Percentiles rank a stretch among this genome's conserved stretches.
phyloP scores from a whole-genome alignment of 768 basidiomycete species.

The Termitomyces sp. region DNA sequence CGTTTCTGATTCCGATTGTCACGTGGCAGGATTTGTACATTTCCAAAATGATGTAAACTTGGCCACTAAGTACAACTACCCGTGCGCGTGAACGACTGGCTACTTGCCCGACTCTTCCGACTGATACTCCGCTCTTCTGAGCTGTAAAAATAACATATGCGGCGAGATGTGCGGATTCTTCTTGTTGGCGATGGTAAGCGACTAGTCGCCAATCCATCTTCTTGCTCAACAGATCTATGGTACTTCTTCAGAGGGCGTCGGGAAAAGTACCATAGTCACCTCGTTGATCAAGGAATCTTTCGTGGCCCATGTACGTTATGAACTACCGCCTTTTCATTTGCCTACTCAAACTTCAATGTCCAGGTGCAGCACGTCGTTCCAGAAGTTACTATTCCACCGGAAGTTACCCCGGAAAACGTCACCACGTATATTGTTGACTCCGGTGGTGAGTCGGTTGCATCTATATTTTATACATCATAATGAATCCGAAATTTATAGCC shows the following conservation, averaged over 20 bases:
- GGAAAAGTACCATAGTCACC: constrained; percentile 96
- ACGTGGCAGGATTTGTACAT: constrained; percentile 13
- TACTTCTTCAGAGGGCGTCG: constrained; percentile 74
- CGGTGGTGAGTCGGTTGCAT: constrained; percentile 61
- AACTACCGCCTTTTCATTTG: neutral
- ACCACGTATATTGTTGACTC: constrained; percentile 98
- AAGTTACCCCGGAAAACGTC: constrained; percentile 95
- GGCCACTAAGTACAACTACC: no score
- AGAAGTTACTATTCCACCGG: constrained; percentile 96
- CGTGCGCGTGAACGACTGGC: neutral
- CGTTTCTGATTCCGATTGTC: constrained; percentile 2
- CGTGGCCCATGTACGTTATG: constrained; percentile 67
- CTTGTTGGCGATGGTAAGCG: constrained; percentile 88
- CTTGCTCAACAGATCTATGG: constrained; percentile 12
- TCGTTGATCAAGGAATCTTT: constrained; percentile 96
- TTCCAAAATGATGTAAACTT: constrained; percentile 11
- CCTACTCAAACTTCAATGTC: constrained; percentile 2
- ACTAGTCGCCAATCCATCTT: neutral
- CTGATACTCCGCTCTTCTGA: constrained; percentile 5
- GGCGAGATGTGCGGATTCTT: constrained; percentile 90
- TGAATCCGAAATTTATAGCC: constrained; percentile 39
- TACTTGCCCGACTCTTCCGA: constrained; percentile 1
- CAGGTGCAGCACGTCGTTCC: constrained; percentile 95
- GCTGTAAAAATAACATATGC: constrained; percentile 41
- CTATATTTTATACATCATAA: neutral